Base-by-base conservation (phyloP, 2,329 filamentous ascomycete species). In the Trichoderma oligosporum region DNA sequence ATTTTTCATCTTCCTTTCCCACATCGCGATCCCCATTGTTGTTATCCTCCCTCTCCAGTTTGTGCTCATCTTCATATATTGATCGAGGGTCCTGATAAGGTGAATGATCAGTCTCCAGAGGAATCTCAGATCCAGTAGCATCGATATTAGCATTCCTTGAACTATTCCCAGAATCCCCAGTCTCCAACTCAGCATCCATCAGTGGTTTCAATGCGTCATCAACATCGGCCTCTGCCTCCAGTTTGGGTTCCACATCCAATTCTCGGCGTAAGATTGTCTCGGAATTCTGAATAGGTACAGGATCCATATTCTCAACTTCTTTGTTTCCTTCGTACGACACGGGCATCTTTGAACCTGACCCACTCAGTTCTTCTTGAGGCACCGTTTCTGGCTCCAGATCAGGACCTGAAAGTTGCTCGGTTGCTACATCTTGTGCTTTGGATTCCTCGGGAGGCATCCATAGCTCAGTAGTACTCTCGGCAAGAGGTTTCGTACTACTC, bases 291-390 rank as follows among this genome's bases (percentile, higher is more conserved):
- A 63, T 60, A 58, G 61, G 60, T 62, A 65, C 60, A 66, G 62
- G 62, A 62, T 66, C 67, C 59, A 61, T 60, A 61, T 68, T 61
- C 64, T 71, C 69, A 67, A 67, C 62, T 54, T 71, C 71, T 58
- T 72, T 68, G 58, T 72, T 70, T n/a, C n/a, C n/a, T n/a, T n/a
- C n/a, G n/a, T n/a, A n/a, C n/a, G n/a, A n/a, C 59, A 70, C 65
- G 52, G 67, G 65, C 57, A 60, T 61, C 58, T 65, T 67, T 39
- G 62, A 62, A 63, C 62, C 66, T 49, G 65, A 66, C 61, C 65
- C 64, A 67, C 63, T 65, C 63, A 61, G 63, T 56, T 67, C 65
- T 62, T 68, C 65, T 64, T 68, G 63, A 62, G 66, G 63, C 64
- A 61, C 61, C 59, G 61, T 61, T 56, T 64, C 62, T 59, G 60